phyloP scores from a whole-genome alignment of 73 alveolate genomes.

The Loxodes magnus region DNA sequence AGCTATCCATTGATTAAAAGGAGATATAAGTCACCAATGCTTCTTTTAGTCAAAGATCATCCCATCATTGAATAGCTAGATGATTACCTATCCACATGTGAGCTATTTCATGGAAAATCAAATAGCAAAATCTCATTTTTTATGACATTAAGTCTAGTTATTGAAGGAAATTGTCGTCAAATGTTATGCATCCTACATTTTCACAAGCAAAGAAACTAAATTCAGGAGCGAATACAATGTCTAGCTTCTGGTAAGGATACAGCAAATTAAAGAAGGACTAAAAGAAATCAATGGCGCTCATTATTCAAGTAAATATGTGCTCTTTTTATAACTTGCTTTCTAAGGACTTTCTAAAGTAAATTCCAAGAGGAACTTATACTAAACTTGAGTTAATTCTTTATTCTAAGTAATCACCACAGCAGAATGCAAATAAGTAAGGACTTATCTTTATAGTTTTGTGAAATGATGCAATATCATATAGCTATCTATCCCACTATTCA shows the following conservation, averaged over 20 bases:
- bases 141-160: conserved; percentile 45
- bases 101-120: conserved; percentile 92
- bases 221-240: conserved; percentile 90
- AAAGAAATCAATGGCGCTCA: conserved; percentile 57
- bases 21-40: conserved; percentile 91
- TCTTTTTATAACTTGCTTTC: conserved; percentile 39
- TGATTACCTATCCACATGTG: conserved; percentile 99
- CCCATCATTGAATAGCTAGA: conserved; percentile 98
- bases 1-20: conserved; percentile 49
- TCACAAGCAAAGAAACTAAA: conserved; percentile 95
- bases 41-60: conserved; percentile 97
- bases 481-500: no score
- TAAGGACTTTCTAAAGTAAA: conserved; percentile 52
- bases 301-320: conserved; percentile 43
- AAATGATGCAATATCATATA: no score
- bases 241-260: conserved; percentile 89
- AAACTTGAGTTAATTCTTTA: conserved; percentile 25
- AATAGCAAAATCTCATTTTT: conserved; percentile 18
- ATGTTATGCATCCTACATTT: conserved; percentile 94
- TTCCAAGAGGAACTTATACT: conserved; percentile 36
- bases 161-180: conserved; percentile 75
- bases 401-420: conserved; percentile 47
- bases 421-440: conserved; percentile 44
- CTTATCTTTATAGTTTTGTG: conserved; percentile 38
- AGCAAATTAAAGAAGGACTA: conserved; percentile 70